phyloP scores from a whole-genome alignment of 306 rosid genomes.

The Acacia crassicarpa region DNA sequence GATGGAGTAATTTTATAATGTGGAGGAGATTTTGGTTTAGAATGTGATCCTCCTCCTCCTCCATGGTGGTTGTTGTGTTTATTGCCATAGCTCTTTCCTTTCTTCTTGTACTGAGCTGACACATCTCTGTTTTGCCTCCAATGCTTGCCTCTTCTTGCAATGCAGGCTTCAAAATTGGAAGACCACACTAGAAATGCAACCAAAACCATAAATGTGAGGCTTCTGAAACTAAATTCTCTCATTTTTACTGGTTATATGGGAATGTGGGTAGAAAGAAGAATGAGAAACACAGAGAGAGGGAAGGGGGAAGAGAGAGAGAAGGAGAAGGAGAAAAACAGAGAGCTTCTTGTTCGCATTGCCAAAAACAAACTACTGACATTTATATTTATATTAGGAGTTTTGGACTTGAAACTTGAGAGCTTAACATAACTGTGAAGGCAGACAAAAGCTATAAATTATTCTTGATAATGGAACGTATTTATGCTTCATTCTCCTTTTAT shows the following conservation, averaged over 20 bases:
- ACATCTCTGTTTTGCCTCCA: slow-evolving; percentile 63
- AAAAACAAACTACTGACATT: slow-evolving; percentile 38
- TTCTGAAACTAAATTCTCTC: slow-evolving; percentile 60
- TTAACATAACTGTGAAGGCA: slow-evolving; percentile 33
- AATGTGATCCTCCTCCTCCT: slow-evolving; percentile 42
- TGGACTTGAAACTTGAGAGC: slow-evolving; percentile 28
- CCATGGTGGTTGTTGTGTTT: slow-evolving; percentile 36
- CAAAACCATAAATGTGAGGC: slow-evolving; percentile 52
- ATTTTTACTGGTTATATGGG: slow-evolving; percentile 46
- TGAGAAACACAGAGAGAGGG: slow-evolving; percentile 11
- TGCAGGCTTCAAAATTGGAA: slow-evolving; percentile 75
- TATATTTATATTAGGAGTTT: slow-evolving; percentile 54
- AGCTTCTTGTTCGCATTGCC: slow-evolving; percentile 34
- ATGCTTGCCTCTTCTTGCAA: slow-evolving; percentile 84
- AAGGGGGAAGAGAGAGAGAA: slow-evolving; percentile 10
- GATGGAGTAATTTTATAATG: slow-evolving; percentile 43
- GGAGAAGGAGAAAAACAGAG: slow-evolving; percentile 21
- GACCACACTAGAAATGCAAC: slow-evolving; percentile 67
- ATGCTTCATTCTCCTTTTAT: slow-evolving; percentile 39
- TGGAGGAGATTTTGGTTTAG: slow-evolving; percentile 57
- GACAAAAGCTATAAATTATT: slow-evolving; percentile 32
- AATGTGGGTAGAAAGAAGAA: slow-evolving; percentile 14
- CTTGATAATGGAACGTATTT: slow-evolving; percentile 41
- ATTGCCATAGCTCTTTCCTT: slow-evolving; percentile 52
- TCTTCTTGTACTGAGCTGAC: slow-evolving; percentile 51